phyloP scores from a whole-genome alignment of 371 early-diverging fungal species.

The Mucor circinelloides region DNA sequence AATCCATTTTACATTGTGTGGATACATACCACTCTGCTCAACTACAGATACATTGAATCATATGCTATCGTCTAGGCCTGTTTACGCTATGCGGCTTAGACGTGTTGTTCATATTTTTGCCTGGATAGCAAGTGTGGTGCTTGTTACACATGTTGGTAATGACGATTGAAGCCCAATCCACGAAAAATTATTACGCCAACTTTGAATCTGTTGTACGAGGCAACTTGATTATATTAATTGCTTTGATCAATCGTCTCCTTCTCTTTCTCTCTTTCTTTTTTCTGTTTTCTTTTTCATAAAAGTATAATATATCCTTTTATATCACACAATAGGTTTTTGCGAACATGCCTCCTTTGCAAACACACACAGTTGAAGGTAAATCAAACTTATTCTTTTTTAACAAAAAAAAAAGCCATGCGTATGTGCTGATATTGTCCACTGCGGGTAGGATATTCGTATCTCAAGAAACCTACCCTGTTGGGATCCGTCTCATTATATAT shows the following conservation, averaged over 20 bases:
- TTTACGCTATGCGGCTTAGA: neutral
- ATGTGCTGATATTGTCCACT: too few relatives aligned
- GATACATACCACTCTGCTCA: neutral
- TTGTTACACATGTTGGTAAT: neutral
- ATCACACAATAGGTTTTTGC: neutral
- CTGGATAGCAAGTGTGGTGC: neutral
- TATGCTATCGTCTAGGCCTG: neutral
- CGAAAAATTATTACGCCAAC: conserved; percentile 1
- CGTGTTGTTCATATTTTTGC: neutral
- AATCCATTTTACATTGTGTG: neutral
- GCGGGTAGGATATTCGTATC: conserved; percentile 20
- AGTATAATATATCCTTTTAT: conserved; percentile 2
- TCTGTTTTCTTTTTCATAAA: conserved; percentile 8
- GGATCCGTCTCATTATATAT: conserved; percentile 11
- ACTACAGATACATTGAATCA: neutral
- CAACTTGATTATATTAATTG: neutral
- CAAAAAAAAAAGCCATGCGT: too few relatives aligned
- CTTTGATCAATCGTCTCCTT: neutral
- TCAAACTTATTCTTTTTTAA: too few relatives aligned
- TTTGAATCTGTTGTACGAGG: conserved; percentile 6
- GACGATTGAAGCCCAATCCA: neutral
- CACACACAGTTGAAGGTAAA: conserved; percentile 29
- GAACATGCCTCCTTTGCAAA: conserved; percentile 14
- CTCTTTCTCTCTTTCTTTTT: neutral
- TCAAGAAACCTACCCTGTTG: conserved; percentile 14